Evolutionary conservation across 2,329 filamentous ascomycete species (phyloP), one percentile per base, ranked within the genome.

Genomic region (Aspergillus sp.): DNA sequence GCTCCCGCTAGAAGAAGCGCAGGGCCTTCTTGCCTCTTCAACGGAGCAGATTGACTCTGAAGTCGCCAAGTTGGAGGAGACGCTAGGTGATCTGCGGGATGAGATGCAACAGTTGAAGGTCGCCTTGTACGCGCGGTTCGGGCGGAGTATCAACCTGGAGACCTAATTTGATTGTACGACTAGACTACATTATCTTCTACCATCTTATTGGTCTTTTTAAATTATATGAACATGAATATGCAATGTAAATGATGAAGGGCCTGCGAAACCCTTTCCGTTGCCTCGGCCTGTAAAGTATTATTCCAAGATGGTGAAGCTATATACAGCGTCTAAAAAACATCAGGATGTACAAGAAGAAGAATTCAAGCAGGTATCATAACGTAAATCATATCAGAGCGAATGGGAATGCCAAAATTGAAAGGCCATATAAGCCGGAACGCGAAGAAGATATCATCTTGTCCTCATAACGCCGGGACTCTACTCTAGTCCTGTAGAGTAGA

Each of bases 91-190:
- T 3, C 82, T 96, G 52, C 88, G 88, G 56, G 92, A 96, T 64
- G 91, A 97, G 73, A 93, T 98, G 90, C 85, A 86, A 61, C 83
- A 89, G 73, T 82, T 99, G 63, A 99, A 99, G 81, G 89, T 96
- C 58, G 87, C 90, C 61, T 79, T 99, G 61, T 99, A 99, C 77
- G 93, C 92, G 34, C 86, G 96, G 61, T 99, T 99, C 77, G 95
- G 95, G 56, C 87, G 90, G 75, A 96, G 93, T 74, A 99, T 99
- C 81, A 99, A 99, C 77, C 82, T 98, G 64, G 95, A 99, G 77
- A 91, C 89, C 66, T 95, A 81, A 83, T 24, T 54, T 95, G 81
- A 83, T 24, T 54, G 33, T 33, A 27, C 27, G 9, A 15, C 45
- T 37, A 37, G 27, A 30, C 27, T 30, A 30, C 9, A 30, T 17